These are phyloP conservation scores for Hagleromyces aurorensis DNA, from an alignment of 805 yeast species.

Conservation along the genomic window DNA sequence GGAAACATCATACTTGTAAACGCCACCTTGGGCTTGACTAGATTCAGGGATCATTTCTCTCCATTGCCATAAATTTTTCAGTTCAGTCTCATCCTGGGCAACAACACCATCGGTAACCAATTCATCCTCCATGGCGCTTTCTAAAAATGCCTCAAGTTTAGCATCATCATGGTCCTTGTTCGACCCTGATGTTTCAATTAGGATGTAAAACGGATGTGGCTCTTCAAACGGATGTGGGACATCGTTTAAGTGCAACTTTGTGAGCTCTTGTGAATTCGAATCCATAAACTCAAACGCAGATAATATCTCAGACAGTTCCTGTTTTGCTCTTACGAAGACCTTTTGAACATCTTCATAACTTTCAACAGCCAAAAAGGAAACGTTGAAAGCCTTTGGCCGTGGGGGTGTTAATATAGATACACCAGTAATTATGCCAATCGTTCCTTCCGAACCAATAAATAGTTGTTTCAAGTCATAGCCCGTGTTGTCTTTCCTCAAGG, in stretches of 20 bases:
- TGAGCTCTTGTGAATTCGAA: constrained; percentile 52
- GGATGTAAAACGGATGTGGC: constrained; percentile 78
- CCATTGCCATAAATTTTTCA: constrained; percentile 85
- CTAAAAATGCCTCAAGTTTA: constrained; percentile 79
- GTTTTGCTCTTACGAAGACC: constrained; percentile 69
- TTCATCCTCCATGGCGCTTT: constrained; percentile 75
- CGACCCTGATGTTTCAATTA: constrained; percentile 95
- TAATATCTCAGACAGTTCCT: constrained; percentile 73
- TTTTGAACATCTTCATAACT: constrained; percentile 78
- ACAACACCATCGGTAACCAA: constrained; percentile 87
- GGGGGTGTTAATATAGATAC: constrained; percentile 85
- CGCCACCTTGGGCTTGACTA: constrained; percentile 79
- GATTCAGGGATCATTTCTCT: constrained; percentile 93
- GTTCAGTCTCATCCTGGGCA: constrained; percentile 90
- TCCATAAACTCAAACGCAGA: constrained; percentile 97
- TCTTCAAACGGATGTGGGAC: constrained; percentile 70
- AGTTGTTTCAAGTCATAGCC: constrained; percentile 90
- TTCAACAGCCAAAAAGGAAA: constrained; percentile 78
- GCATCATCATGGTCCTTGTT: constrained; percentile 88
- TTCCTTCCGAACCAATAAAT: constrained; percentile 92
- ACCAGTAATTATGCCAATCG: constrained; percentile 85
- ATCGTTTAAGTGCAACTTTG: constrained; percentile 50
- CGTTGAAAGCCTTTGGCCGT: constrained; percentile 77
- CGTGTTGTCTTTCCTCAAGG: constrained; percentile 89
- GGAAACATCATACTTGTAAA: constrained; percentile 94